Conservation (phyloP, 2,329 filamentous ascomycete species). For the Penicillium sp. region DNA sequence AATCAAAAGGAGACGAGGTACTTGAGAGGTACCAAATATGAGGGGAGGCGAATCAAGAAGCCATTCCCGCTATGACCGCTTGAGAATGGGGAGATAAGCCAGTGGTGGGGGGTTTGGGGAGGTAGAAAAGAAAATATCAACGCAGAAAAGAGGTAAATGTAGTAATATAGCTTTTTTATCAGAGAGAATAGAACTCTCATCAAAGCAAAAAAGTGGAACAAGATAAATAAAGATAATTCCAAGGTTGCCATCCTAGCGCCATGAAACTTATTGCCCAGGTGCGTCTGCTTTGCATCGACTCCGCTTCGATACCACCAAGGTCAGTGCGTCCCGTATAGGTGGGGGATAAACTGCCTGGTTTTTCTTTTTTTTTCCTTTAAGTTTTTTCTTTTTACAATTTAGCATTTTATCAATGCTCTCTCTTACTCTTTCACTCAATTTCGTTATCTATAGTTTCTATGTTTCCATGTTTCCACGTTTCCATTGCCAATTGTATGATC, state of each 20-base stretch:
- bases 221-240: neutral
- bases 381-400: neutral
- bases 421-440: neutral
- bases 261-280: conserved; percentile 7
- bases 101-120: neutral
- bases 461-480: neutral
- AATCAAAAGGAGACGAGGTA: conserved; percentile 1
- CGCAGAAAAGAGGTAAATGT: neutral
- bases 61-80: conserved; percentile 10
- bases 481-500: neutral
- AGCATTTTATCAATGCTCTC: neutral
- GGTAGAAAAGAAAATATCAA: conserved; percentile 1
- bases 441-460: neutral
- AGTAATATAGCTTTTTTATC: conserved; percentile 7
- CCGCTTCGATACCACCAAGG: conserved; percentile 18
- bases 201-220: neutral
- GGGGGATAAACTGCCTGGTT: neutral
- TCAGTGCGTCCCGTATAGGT: conserved; percentile 24
- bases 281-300: conserved; percentile 22
- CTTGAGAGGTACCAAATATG: neutral
- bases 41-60: conserved; percentile 7
- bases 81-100: conserved; percentile 6
- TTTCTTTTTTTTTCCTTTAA: neutral
- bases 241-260: neutral
- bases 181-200: neutral